Conservation (phyloP, 345 rosid species). For the Citrus maxima region DNA sequence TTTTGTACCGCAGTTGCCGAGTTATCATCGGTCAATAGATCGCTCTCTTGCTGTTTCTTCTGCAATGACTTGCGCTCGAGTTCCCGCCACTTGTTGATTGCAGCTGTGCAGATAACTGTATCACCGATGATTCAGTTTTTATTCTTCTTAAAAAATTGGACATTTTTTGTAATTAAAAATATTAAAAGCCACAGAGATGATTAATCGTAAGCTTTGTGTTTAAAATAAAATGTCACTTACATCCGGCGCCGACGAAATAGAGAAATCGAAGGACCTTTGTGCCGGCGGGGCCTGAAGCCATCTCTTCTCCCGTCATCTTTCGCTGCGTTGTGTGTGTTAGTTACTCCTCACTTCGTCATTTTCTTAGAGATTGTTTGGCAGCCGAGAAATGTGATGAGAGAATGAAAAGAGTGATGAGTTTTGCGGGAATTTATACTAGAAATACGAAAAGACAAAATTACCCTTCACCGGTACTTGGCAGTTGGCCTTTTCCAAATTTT, state of each 20-base stretch:
- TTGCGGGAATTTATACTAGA: not conserved
- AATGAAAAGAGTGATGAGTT: not conserved
- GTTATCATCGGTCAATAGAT: constrained; percentile 23
- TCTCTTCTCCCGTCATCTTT: constrained; percentile 46
- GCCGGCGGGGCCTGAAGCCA: constrained; percentile 52
- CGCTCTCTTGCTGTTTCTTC: constrained; percentile 30
- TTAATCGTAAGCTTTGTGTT: not conserved
- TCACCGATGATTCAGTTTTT: not conserved
- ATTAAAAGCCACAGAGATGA: not conserved
- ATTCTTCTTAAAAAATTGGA: not conserved
- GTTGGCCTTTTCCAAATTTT: not conserved
- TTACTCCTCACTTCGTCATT: not conserved
- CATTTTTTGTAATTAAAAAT: not conserved
- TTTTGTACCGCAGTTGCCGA: constrained; percentile 33
- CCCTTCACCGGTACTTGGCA: not conserved
- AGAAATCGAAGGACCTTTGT: constrained; percentile 57
- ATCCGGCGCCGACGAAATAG: constrained; percentile 73
- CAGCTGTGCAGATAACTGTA: constrained; percentile 54
- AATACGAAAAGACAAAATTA: not conserved
- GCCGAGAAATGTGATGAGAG: not conserved
- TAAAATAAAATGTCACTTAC: constrained; percentile 28
- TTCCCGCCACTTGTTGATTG: constrained; percentile 73
- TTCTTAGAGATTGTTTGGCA: not conserved
- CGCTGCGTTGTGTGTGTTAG: not conserved
- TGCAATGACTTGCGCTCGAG: constrained; percentile 48